Conservation (phyloP, 2,329 filamentous ascomycete species). For the Aspergillus viridinutans region DNA sequence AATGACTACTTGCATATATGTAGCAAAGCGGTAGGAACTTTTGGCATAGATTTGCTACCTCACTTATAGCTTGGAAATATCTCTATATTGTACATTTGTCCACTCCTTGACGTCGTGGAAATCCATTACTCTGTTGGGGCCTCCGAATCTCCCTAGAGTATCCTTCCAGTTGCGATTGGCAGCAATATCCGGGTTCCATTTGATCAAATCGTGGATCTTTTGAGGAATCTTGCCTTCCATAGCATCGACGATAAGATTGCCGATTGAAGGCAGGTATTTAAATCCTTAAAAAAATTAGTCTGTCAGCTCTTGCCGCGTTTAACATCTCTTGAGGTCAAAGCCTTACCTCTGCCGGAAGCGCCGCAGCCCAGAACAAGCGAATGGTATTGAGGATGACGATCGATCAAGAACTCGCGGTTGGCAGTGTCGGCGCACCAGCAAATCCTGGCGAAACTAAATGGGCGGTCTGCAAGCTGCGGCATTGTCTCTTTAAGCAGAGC, state of each 20-base stretch:
- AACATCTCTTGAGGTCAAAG: not conserved
- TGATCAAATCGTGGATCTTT: constrained; percentile 40
- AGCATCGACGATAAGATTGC: constrained; percentile 45
- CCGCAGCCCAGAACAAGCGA: constrained; percentile 48
- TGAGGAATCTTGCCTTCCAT: constrained; percentile 43
- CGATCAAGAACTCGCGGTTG: constrained; percentile 52
- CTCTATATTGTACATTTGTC: constrained; percentile 27
- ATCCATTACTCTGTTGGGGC: constrained; percentile 46
- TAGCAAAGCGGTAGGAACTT: not conserved
- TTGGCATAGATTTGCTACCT: not conserved
- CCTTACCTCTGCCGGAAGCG: constrained; percentile 38
- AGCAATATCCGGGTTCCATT: constrained; percentile 51
- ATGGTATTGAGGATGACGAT: constrained; percentile 43
- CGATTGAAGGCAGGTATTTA: constrained; percentile 50
- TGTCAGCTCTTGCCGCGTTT: not conserved
- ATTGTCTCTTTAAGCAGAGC: constrained; percentile 49
- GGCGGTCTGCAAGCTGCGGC: constrained; percentile 49
- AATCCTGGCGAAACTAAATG: constrained; percentile 50
- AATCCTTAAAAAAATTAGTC: constrained; percentile 39
- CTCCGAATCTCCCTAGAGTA: constrained; percentile 46
- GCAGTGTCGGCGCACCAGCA: constrained; percentile 58
- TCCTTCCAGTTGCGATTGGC: constrained; percentile 43
- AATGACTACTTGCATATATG: not conserved
- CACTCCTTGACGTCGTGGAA: constrained; percentile 42
- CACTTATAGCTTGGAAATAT: constrained; percentile 14